These are phyloP conservation scores for Colletotrichum sp. DNA, from an alignment of 2,329 filamentous ascomycete species.

Conservation along the genomic window DNA sequence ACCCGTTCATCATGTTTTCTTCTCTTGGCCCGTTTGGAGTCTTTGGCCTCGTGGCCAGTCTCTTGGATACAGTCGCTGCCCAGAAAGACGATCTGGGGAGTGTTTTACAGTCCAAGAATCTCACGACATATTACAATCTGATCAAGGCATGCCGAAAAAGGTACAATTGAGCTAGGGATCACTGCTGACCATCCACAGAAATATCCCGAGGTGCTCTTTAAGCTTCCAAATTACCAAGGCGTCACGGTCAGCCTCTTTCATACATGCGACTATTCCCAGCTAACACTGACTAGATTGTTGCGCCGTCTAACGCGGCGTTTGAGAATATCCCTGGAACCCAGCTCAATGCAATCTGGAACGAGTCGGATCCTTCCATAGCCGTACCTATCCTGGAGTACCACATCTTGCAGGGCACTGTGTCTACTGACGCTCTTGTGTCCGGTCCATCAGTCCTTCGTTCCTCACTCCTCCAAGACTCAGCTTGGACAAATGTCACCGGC, in stretches of 20 bases:
- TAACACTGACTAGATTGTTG: conserved; percentile 48
- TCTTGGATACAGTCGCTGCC: conserved; percentile 11
- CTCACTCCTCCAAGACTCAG: conserved; percentile 46
- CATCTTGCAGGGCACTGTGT: conserved; percentile 58
- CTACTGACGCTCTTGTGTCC: conserved; percentile 37
- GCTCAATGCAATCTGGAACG: conserved; percentile 50
- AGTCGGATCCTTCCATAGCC: conserved; percentile 48
- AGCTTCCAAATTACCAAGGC: conserved; percentile 47
- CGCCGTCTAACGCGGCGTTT: conserved; percentile 63
- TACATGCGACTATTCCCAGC: neutral
- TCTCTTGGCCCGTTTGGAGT: neutral
- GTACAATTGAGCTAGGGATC: neutral
- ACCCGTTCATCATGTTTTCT: neutral
- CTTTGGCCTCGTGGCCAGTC: neutral
- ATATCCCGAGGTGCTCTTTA: conserved; percentile 49
- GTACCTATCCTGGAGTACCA: conserved; percentile 66
- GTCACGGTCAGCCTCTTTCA: conserved; percentile 42
- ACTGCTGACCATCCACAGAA: conserved; percentile 35
- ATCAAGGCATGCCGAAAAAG: conserved; percentile 39
- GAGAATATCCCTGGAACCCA: conserved; percentile 57
- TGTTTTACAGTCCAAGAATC: conserved; percentile 43
- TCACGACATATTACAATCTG: conserved; percentile 48
- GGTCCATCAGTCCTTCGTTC: conserved; percentile 44
- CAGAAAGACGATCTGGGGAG: conserved; percentile 40
- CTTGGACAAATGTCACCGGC: conserved; percentile 53